Percentiles rank a stretch among this genome's conserved stretches.
These are phyloP conservation scores for Thalia dealbata DNA, from an alignment of 176 grass and related monocot genomes.

Conservation along the genomic window DNA sequence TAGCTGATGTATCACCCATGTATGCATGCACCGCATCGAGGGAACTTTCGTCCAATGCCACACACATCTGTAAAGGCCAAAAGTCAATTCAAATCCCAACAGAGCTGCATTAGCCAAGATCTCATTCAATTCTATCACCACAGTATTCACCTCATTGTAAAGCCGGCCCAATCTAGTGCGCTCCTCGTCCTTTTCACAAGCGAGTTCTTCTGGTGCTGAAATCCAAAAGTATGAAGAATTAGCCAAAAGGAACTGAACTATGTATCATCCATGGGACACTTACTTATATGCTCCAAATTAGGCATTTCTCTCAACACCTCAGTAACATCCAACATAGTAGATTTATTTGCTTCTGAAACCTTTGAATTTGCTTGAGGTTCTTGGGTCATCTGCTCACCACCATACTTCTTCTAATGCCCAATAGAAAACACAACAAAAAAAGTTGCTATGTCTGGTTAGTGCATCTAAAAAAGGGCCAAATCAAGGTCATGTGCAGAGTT, in stretches of 20 bases:
- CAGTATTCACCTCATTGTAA: conserved; percentile 71
- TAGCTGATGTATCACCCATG: conserved; percentile 44
- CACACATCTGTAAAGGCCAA: conserved; percentile 57
- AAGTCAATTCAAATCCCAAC: not conserved
- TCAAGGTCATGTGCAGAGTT: not conserved
- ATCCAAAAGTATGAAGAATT: conserved; percentile 19
- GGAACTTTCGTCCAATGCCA: conserved; percentile 48
- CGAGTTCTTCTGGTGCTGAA: conserved; percentile 41
- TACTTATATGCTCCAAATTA: conserved; percentile 62
- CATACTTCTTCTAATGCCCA: conserved; percentile 7
- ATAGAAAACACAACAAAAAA: not conserved
- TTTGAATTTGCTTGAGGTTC: conserved; percentile 52
- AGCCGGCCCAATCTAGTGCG: conserved; percentile 42
- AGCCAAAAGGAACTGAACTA: no score
- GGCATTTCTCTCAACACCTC: conserved; percentile 60
- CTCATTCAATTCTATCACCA: not conserved
- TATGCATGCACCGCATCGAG: conserved; percentile 42
- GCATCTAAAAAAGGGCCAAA: not conserved
- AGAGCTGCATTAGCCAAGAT: not conserved
- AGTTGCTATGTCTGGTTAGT: conserved; percentile 16
- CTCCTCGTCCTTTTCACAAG: conserved; percentile 24
- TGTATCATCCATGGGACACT: conserved; percentile 13
- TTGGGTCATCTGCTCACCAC: conserved; percentile 27
- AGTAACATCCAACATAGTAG: conserved; percentile 30
- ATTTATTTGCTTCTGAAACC: conserved; percentile 34